Base-by-base conservation (phyloP, 306 rosid genomes). In the Acmispon strigosus region DNA sequence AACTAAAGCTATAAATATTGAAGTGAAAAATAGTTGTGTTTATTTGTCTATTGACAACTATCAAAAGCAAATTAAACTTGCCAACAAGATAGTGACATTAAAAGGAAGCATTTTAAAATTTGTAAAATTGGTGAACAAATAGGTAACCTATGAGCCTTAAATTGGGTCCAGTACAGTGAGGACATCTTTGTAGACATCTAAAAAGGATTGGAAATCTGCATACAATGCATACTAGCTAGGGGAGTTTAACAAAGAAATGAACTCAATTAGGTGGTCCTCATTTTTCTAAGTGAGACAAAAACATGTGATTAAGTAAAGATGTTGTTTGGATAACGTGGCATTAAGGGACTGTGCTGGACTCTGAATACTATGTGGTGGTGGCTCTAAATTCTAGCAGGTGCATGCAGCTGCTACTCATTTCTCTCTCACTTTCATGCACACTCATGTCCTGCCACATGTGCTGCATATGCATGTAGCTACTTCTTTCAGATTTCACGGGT, bases 401-500 rank as follows among this genome's bases (percentile, higher is more conserved):
- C 49, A 1, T 52, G 73, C 55, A 8, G 56, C 48, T 54, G 39
- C 4, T 50, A 11, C 24, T 54, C 49, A 29, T 4, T 53, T 4
- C n/a, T 66, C 34, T 29, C 81, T 70, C 52, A 22, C 76, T 51
- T 78, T 82, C 73, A 74, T 65, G 78, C 70, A 72, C 32, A 57
- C 14, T 63, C 62, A 44, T 16, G 10, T 37, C 55, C 42, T 58
- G 63, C 59, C 77, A 74, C 83, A 45, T 74, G 75, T 56, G 66
- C 9, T 36, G 41, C 41, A 36, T 36, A 36, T 36, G 22, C 16
- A n/a, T n/a, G n/a, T n/a, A n/a, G n/a, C n/a, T n/a, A 6, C 24
- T 51, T 69, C 47, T 36, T 69, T 78, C 81, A 49, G 15, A 53
- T 44, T 65, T 82, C 81, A 82, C 81, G 83, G 86, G 83, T 70